Percentiles rank a stretch among this genome's conserved stretches.
Evolutionary conservation across 345 rosid genomes (phyloP).

Genomic region (Erysimum cheiranthoides): DNA sequence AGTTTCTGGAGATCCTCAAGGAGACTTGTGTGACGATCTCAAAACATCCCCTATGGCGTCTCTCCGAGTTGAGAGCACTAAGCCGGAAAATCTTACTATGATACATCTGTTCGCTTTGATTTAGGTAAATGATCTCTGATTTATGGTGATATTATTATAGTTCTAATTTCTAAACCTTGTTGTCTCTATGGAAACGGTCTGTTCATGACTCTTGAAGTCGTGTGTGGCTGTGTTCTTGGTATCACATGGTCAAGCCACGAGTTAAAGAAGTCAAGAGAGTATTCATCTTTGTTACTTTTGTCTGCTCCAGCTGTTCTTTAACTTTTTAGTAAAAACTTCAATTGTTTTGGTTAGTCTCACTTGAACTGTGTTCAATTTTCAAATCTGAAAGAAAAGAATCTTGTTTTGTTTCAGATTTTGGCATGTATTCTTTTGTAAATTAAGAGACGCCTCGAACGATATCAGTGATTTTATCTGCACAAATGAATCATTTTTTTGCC

Average conservation of each 20-base stretch:
- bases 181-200: no score
- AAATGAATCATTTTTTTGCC: slow-evolving; percentile 37
- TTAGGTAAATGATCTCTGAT: not conserved
- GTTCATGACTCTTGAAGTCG: no score
- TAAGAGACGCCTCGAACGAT: not conserved
- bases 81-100: not conserved
- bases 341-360: slow-evolving; percentile 4
- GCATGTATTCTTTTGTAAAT: slow-evolving; percentile 16
- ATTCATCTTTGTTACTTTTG: no score
- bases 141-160: not conserved
- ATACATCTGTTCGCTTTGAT: not conserved
- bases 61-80: not conserved
- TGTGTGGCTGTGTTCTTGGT: no score
- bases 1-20: not conserved
- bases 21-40: not conserved
- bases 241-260: no score
- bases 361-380: slow-evolving; percentile 16
- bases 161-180: no score
- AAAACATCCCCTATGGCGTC: not conserved
- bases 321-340: no score
- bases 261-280: no score
- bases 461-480: slow-evolving; percentile 44
- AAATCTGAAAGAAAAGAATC: slow-evolving; percentile 13
- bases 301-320: no score
- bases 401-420: slow-evolving; percentile 11